A percentile compares a stretch with the other conserved stretches of the same genome.
Evolutionary conservation across 2,329 filamentous ascomycete genomes (phyloP).

Genomic region (Coleophoma eucalyptorum): DNA sequence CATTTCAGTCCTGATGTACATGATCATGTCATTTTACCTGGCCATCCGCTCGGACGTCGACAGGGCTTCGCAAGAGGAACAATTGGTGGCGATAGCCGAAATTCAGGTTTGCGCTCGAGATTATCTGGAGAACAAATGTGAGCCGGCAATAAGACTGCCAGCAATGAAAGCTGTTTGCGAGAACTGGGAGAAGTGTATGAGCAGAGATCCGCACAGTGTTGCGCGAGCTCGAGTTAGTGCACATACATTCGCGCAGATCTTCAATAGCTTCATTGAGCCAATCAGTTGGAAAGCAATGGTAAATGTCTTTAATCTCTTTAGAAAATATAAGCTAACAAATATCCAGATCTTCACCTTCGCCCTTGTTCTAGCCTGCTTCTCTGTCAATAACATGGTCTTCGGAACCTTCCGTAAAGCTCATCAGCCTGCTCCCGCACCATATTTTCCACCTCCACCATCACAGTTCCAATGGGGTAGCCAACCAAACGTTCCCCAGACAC

Average conservation of each 20-base stretch:
- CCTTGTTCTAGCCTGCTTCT: slow-evolving; percentile 41
- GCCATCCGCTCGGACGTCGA: slow-evolving; percentile 27
- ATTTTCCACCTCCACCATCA: slow-evolving; percentile 16
- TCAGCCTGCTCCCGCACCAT: slow-evolving; percentile 21
- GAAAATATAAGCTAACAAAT: no score
- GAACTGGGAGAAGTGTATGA: slow-evolving; percentile 86
- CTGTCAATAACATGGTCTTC: slow-evolving; percentile 48
- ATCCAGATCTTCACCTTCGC: slow-evolving; percentile 47
- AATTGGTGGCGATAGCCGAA: slow-evolving; percentile 74
- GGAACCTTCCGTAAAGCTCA: slow-evolving; percentile 26
- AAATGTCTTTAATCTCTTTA: slow-evolving; percentile 21
- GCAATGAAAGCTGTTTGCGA: slow-evolving; percentile 71
- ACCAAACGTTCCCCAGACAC: slow-evolving; percentile 18
- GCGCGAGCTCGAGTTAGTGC: slow-evolving; percentile 79
- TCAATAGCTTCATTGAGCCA: slow-evolving; percentile 89
- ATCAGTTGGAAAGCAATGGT: slow-evolving; percentile 83
- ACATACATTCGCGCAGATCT: slow-evolving; percentile 84
- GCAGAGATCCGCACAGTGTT: slow-evolving; percentile 72
- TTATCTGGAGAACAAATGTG: slow-evolving; percentile 75
- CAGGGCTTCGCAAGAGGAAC: slow-evolving; percentile 52
- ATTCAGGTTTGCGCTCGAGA: slow-evolving; percentile 62
- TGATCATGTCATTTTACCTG: slow-evolving; percentile 23
- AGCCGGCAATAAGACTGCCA: slow-evolving; percentile 60
- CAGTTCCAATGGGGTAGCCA: slow-evolving; percentile 19
- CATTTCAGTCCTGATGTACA: slow-evolving; percentile 37